Evolutionary conservation across 305 asterid species (phyloP).

Genomic region (Euphrasia arctica): DNA sequence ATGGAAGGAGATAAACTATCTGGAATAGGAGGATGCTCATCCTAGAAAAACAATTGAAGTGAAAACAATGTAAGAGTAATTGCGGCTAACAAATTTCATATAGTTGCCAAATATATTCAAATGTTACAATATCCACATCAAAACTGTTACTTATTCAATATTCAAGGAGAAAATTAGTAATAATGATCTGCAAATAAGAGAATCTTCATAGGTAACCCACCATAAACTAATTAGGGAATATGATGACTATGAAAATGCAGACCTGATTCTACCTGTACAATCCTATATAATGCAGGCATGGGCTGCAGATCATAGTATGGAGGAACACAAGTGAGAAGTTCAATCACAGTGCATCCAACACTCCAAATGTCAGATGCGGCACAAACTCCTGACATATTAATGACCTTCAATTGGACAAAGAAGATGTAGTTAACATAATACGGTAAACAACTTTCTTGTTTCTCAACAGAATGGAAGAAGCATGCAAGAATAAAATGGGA

Average conservation of each 20-base stretch:
- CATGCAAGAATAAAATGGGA: neutral
- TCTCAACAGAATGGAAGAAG: slow-evolving; percentile 18
- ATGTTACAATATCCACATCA: slow-evolving; percentile 14
- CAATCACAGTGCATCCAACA: slow-evolving; percentile 99
- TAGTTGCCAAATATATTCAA: slow-evolving; percentile 17
- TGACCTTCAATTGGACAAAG: slow-evolving; percentile 56
- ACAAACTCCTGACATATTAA: slow-evolving; percentile 99
- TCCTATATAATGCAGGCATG: slow-evolving; percentile 98
- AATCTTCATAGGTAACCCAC: slow-evolving; percentile 23
- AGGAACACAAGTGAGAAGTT: slow-evolving; percentile 95
- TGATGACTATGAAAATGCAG: slow-evolving; percentile 21
- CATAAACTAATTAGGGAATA: slow-evolving; percentile 5
- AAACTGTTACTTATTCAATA: neutral
- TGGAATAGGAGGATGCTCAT: slow-evolving; percentile 97
- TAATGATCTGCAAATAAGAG: slow-evolving; percentile 14
- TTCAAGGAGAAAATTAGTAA: slow-evolving; percentile 11
- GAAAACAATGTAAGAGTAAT: slow-evolving; percentile 26
- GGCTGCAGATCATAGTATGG: slow-evolving; percentile 99
- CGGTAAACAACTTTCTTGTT: neutral
- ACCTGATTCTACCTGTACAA: slow-evolving; percentile 76
- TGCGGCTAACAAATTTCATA: slow-evolving; percentile 15
- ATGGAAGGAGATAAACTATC: slow-evolving; percentile 90
- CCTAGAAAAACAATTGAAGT: slow-evolving; percentile 51
- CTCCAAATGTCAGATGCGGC: slow-evolving; percentile 99
- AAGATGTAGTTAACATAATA: slow-evolving; percentile 11